phyloP scores from a whole-genome alignment of 2,329 filamentous ascomycete species.

The Ophiostoma sp. region DNA sequence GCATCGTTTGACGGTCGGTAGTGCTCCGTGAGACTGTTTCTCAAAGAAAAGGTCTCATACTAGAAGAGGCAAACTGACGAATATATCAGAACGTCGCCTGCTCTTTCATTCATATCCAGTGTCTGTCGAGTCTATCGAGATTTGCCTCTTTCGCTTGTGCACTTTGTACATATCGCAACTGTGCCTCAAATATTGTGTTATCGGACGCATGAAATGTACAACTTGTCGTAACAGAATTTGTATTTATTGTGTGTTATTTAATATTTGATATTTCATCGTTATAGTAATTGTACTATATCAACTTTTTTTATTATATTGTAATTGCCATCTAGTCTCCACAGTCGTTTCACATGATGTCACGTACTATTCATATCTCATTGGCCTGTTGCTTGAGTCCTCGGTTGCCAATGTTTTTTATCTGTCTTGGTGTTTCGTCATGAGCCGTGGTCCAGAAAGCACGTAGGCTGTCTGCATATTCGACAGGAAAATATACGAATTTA shows the following conservation, averaged over 20 bases:
- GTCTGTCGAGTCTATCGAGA: not conserved
- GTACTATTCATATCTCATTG: not conserved
- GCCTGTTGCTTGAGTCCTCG: not conserved
- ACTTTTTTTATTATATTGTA: not conserved
- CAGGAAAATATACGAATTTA: no score
- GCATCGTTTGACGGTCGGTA: slow-evolving; percentile 4
- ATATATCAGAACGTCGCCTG: not conserved
- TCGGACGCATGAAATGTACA: not conserved
- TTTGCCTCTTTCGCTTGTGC: not conserved
- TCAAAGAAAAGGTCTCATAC: not conserved
- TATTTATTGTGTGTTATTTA: not conserved
- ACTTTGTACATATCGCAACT: not conserved
- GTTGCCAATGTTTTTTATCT: not conserved
- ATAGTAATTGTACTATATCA: no score
- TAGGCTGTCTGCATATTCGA: not conserved
- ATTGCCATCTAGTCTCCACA: no score
- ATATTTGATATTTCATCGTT: no score
- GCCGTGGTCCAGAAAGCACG: not conserved
- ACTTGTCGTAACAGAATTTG: not conserved
- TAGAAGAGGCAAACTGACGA: not conserved
- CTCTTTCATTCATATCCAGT: not conserved
- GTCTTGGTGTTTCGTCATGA: not conserved
- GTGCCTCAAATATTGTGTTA: not conserved
- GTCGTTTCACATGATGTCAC: not conserved
- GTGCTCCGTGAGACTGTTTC: not conserved